Evolutionary conservation across 1,284 basidiomycete species (phyloP).

Genomic region (Ustilago loliicola): DNA sequence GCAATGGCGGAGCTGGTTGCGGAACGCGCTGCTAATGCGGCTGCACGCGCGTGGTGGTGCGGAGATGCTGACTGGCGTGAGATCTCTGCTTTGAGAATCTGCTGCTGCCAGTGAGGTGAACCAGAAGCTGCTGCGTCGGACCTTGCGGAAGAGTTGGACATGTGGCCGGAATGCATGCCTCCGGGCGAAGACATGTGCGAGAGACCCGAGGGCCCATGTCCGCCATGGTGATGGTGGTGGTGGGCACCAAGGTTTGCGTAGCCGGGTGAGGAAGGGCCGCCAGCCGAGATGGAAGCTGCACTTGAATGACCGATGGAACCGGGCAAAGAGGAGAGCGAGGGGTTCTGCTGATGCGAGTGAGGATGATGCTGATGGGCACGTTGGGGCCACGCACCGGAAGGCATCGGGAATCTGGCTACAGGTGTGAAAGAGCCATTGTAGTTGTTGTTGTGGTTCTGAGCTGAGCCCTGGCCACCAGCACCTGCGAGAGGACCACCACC

Average conservation of each 20-base stretch:
- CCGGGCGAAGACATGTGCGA: constrained; percentile 58
- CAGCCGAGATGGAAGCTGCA: constrained; percentile 42
- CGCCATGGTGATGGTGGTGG: constrained; percentile 56
- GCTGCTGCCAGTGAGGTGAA: constrained; percentile 67
- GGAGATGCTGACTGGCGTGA: constrained; percentile 74
- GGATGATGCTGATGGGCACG: constrained; percentile 49
- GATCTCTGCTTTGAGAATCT: constrained; percentile 70
- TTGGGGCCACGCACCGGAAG: constrained; percentile 44
- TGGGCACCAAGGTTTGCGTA: constrained; percentile 48
- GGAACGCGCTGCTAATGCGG: constrained; percentile 74
- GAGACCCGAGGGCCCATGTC: constrained; percentile 55
- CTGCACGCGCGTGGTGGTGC: constrained; percentile 75
- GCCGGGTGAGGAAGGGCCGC: constrained; percentile 61
- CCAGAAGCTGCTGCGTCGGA: constrained; percentile 41
- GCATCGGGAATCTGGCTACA: constrained; percentile 53
- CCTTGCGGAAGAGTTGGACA: constrained; percentile 36
- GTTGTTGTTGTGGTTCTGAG: constrained; percentile 34
- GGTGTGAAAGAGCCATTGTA: constrained; percentile 51
- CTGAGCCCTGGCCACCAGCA: constrained; percentile 34
- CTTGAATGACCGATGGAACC: constrained; percentile 56
- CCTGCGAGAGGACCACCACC: constrained; percentile 46
- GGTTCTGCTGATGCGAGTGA: constrained; percentile 62
- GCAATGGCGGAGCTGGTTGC: constrained; percentile 72
- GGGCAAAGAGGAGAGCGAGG: constrained; percentile 64
- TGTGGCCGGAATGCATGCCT: constrained; percentile 51